Evolutionary conservation across 2,329 filamentous ascomycete species (phyloP).

Genomic region (Verticillium nubilum): DNA sequence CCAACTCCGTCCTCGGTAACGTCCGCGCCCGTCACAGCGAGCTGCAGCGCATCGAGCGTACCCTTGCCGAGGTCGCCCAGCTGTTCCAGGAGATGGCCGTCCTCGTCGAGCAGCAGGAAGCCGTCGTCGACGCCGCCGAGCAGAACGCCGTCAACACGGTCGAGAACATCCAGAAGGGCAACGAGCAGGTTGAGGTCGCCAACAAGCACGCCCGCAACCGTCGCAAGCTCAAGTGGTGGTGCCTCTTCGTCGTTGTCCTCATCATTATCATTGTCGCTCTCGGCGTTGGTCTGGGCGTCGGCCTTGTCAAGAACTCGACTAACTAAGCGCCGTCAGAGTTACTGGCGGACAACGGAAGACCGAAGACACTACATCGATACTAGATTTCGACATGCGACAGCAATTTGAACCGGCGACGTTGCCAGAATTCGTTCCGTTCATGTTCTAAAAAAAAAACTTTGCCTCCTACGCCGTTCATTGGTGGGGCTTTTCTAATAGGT

Average conservation of each 20-base stretch:
- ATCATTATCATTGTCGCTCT: conserved; percentile 51
- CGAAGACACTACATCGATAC: neutral
- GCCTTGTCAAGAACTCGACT: conserved; percentile 3
- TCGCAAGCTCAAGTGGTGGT: conserved; percentile 80
- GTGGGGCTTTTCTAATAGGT: neutral
- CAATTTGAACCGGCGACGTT: neutral
- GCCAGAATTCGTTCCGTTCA: neutral
- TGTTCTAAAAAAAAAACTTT: neutral
- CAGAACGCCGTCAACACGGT: conserved; percentile 60
- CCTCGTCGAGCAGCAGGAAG: conserved; percentile 67
- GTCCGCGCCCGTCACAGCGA: conserved; percentile 81
- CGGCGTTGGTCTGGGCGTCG: conserved; percentile 48
- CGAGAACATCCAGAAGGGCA: conserved; percentile 63
- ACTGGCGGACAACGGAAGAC: neutral
- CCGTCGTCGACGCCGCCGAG: conserved; percentile 56
- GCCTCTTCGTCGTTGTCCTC: conserved; percentile 55
- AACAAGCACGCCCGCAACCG: conserved; percentile 61
- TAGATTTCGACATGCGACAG: neutral
- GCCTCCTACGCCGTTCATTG: neutral
- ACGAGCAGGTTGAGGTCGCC: conserved; percentile 62
- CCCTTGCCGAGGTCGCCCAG: conserved; percentile 61
- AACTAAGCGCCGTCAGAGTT: neutral
- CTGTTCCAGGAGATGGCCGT: conserved; percentile 73
- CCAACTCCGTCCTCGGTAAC: conserved; percentile 66
- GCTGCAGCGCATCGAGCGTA: conserved; percentile 74